Evolutionary conservation across 352 stramenopile species (phyloP).

Genomic region (Globisporangium abappressorium): DNA sequence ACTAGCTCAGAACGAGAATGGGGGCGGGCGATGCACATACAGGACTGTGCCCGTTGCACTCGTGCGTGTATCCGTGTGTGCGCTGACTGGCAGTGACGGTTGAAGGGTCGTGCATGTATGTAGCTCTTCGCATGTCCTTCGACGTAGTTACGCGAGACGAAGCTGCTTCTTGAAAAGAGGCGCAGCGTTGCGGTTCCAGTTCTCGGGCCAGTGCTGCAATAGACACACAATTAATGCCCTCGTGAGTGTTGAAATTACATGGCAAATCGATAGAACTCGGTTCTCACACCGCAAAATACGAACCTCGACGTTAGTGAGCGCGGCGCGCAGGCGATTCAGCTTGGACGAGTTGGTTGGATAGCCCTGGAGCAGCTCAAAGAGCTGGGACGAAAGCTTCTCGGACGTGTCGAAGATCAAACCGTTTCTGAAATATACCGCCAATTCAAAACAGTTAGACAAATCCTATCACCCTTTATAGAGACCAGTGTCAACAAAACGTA

Average conservation of each 20-base stretch:
- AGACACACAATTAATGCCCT: neutral
- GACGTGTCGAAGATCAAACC: slow-evolving; percentile 70
- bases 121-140: neutral
- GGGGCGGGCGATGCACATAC: neutral
- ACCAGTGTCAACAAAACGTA: slow-evolving; percentile 48
- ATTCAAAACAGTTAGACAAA: neutral
- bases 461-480: neutral
- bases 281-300: neutral
- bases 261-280: no score
- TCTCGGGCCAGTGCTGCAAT: slow-evolving; percentile 70
- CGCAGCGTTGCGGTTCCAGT: slow-evolving; percentile 61
- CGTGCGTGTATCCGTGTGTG: neutral
- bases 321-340: slow-evolving; percentile 42
- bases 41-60: neutral
- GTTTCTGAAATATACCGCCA: slow-evolving; percentile 36
- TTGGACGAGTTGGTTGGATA: slow-evolving; percentile 46
- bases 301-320: slow-evolving; percentile 65
- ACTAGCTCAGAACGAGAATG: no score
- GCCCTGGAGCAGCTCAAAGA: slow-evolving; percentile 55
- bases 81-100: neutral
- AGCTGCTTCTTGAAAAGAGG: slow-evolving; percentile 65
- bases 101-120: neutral
- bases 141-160: slow-evolving; percentile 24
- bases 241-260: neutral
- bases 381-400: slow-evolving; percentile 49